Conservation (phyloP, 352 stramenopile species). For the Globisporangium sylvaticum region DNA sequence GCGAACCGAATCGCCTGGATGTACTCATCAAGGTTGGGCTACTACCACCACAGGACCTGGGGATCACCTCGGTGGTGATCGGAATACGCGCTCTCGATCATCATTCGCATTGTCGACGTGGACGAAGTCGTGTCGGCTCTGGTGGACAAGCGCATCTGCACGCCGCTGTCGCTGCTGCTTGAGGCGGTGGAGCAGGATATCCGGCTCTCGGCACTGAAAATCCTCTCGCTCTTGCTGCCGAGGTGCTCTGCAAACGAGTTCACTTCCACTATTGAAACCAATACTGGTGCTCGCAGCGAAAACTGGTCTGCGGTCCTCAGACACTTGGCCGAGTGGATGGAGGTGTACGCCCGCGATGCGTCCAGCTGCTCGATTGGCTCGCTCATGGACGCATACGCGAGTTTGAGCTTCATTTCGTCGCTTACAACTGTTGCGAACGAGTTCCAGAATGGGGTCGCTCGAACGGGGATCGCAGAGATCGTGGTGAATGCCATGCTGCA, state of each 20-base stretch:
- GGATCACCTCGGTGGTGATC: slow-evolving; percentile 25
- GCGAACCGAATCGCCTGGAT: slow-evolving; percentile 24
- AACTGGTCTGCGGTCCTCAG: slow-evolving; percentile 38
- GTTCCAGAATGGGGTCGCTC: slow-evolving; percentile 31
- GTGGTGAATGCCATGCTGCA: slow-evolving; percentile 30
- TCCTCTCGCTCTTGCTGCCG: slow-evolving; percentile 42
- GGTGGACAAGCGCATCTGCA: slow-evolving; percentile 41
- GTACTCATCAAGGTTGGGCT: slow-evolving; percentile 38
- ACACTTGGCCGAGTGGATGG: slow-evolving; percentile 71
- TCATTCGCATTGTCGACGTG: slow-evolving; percentile 25
- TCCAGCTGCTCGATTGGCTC: slow-evolving; percentile 23
- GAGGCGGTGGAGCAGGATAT: slow-evolving; percentile 55
- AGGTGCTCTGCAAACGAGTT: slow-evolving; percentile 1
- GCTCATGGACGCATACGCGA: slow-evolving; percentile 38
- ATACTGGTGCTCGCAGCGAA: slow-evolving; percentile 18
- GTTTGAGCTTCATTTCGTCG: slow-evolving; percentile 38
- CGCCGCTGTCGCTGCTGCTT: slow-evolving; percentile 31
- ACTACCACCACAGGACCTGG: slow-evolving; percentile 25
- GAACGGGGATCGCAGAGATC: slow-evolving; percentile 44
- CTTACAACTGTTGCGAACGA: slow-evolving; percentile 15
- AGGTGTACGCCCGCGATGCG: slow-evolving; percentile 54
- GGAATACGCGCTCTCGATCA: slow-evolving; percentile 38
- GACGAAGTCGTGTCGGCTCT: slow-evolving; percentile 20
- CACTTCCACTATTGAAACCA: background rate
- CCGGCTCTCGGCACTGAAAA: slow-evolving; percentile 33